These are phyloP conservation scores for Aspergillus chevalieri DNA, from an alignment of 2,329 filamentous ascomycete species.

Conservation along the genomic window DNA sequence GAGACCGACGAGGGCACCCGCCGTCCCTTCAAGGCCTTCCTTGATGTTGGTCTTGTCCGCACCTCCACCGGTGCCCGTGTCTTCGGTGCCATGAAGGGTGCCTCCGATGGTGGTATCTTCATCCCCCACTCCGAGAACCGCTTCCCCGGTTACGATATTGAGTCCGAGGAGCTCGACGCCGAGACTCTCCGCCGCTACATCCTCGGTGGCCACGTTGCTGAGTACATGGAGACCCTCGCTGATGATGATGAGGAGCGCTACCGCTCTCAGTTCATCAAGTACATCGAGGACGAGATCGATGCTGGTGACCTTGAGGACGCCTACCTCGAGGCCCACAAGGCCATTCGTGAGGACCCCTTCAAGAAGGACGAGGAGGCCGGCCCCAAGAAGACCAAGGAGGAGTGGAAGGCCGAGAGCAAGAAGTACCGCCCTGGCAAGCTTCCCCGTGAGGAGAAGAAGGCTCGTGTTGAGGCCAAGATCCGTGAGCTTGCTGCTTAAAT, in stretches of 20 bases:
- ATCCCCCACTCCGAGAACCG: slow-evolving; percentile 99
- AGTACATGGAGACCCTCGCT: slow-evolving; percentile 99
- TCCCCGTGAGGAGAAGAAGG: slow-evolving; percentile 73
- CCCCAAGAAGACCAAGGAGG: slow-evolving; percentile 92
- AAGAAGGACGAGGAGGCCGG: slow-evolving; percentile 74
- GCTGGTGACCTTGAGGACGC: slow-evolving; percentile 95
- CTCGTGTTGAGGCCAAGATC: slow-evolving; percentile 86
- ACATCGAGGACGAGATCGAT: slow-evolving; percentile 95
- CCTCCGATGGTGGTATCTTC: slow-evolving; percentile 94
- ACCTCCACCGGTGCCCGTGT: slow-evolving; percentile 98
- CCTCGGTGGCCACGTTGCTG: slow-evolving; percentile 93
- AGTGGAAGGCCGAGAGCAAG: slow-evolving; percentile 92
- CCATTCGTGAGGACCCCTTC: slow-evolving; percentile 96
- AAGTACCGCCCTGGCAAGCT: slow-evolving; percentile 78
- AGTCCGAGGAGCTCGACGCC: slow-evolving; percentile 94
- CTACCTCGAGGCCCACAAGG: slow-evolving; percentile 89
- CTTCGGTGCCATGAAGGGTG: slow-evolving; percentile 99
- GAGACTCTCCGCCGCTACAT: slow-evolving; percentile 99
- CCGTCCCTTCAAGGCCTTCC: slow-evolving; percentile 98
- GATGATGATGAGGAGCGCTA: slow-evolving; percentile 99
- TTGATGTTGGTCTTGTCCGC: slow-evolving; percentile 94
- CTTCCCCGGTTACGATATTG: slow-evolving; percentile 97
- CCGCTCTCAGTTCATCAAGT: slow-evolving; percentile 96
- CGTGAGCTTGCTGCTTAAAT: slow-evolving; percentile 57
- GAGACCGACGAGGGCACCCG: slow-evolving; percentile 81